Evolutionary conservation across 2,329 filamentous ascomycete species (phyloP).

Genomic region (Colletotrichum tabaci): DNA sequence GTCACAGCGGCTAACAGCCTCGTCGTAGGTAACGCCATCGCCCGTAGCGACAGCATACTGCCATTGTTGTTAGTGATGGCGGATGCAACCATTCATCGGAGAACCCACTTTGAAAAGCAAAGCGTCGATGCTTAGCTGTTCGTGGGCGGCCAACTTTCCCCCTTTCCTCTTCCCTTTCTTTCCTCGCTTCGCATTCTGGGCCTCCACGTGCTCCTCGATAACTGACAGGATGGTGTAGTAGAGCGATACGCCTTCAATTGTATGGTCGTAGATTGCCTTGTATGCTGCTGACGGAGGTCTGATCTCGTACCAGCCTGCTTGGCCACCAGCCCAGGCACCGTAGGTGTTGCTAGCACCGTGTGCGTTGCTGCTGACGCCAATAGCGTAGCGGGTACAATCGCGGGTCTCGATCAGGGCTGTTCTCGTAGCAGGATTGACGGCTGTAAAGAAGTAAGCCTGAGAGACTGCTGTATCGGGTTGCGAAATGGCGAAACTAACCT

Average conservation of each 20-base stretch:
- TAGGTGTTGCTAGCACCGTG: constrained; percentile 69
- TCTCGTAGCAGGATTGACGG: constrained; percentile 51
- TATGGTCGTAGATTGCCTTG: constrained; percentile 68
- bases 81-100: background rate
- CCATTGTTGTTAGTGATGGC: constrained; percentile 18
- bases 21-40: constrained; percentile 66
- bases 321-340: constrained; percentile 76
- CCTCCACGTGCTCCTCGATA: constrained; percentile 58
- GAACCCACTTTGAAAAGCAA: constrained; percentile 53
- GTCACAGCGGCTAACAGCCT: constrained; percentile 62
- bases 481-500: constrained; percentile 51
- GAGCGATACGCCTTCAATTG: constrained; percentile 74
- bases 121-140: constrained; percentile 28
- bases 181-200: constrained; percentile 50
- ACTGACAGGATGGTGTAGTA: constrained; percentile 75
- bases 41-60: constrained; percentile 68
- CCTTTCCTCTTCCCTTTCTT: constrained; percentile 51
- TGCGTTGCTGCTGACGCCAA: constrained; percentile 65
- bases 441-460: constrained; percentile 45
- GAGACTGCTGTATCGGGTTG: too few species aligned
- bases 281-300: constrained; percentile 70
- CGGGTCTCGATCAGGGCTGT: constrained; percentile 68
- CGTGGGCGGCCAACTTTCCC: constrained; percentile 16
- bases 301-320: constrained; percentile 79
- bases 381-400: constrained; percentile 65